A percentile compares a stretch with the other conserved stretches of the same genome.
These are phyloP conservation scores for Podospora fimiseda DNA, from an alignment of 495 filamentous ascomycete species.

Conservation along the genomic window DNA sequence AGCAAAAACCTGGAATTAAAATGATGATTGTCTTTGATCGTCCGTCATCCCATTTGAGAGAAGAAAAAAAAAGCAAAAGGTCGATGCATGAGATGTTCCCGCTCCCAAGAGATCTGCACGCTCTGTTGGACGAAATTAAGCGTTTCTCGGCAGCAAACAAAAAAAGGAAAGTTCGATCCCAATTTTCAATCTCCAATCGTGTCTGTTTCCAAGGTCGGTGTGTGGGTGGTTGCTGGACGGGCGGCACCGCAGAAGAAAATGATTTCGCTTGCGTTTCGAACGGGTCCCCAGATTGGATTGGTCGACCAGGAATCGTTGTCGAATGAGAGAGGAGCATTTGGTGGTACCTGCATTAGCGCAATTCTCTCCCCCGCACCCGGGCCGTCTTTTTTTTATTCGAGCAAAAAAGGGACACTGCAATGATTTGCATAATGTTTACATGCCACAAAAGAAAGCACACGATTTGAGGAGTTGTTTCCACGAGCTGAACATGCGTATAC, in stretches of 20 bases:
- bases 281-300: neutral
- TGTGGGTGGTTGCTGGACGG: neutral
- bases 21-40: neutral
- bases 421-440: too few species aligned
- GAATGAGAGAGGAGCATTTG: slow-evolving; percentile 6
- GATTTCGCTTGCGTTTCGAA: slow-evolving; percentile 14
- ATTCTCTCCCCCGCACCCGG: neutral
- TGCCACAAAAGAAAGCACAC: too few species aligned
- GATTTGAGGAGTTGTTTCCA: neutral
- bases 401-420: too few species aligned
- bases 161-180: neutral
- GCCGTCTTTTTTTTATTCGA: neutral
- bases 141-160: slow-evolving; percentile 14
- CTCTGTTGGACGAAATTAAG: slow-evolving; percentile 8
- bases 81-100: slow-evolving; percentile 1
- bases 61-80: neutral
- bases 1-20: neutral
- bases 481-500: neutral
- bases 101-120: slow-evolving; percentile 7
- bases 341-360: slow-evolving; percentile 20
- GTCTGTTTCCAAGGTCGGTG: too few species aligned
- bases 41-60: too few species aligned
- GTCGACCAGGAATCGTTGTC: slow-evolving; percentile 1
- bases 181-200: too few species aligned
- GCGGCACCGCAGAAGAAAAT: slow-evolving; percentile 2